Conservation (phyloP, 2,329 filamentous ascomycete species). For the Ampelomyces quisqualis region DNA sequence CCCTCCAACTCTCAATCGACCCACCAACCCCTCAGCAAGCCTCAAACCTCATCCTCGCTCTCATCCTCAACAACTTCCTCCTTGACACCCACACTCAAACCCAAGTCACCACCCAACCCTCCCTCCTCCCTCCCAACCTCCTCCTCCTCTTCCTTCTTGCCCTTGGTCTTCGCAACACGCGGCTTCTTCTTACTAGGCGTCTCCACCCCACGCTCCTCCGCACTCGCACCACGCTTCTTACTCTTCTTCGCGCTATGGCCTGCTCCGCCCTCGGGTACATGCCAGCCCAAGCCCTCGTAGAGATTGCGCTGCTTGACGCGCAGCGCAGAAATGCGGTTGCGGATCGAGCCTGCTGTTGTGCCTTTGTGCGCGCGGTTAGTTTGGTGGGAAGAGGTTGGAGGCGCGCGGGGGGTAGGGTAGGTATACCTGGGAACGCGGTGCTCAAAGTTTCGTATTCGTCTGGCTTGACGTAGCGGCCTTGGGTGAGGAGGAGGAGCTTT, state of each 20-base stretch:
- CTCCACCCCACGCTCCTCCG: not conserved
- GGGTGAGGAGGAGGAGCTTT: constrained; percentile 27
- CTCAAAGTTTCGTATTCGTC: constrained; percentile 19
- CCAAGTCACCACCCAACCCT: constrained; percentile 2
- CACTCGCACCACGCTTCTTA: constrained; percentile 13
- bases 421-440: constrained; percentile 17
- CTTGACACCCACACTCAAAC: constrained; percentile 1
- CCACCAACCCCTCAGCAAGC: not conserved
- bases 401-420: not conserved
- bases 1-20: not conserved
- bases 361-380: constrained; percentile 9
- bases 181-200: constrained; percentile 15
- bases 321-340: constrained; percentile 1
- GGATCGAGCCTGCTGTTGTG: constrained; percentile 19
- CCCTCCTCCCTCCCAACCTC: constrained; percentile 1
- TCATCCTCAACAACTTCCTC: constrained; percentile 4
- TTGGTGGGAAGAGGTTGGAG: not conserved
- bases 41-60: not conserved
- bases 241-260: constrained; percentile 1
- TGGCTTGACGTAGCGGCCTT: constrained; percentile 14
- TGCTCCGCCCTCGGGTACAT: constrained; percentile 4
- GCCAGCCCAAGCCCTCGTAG: constrained; percentile 15
- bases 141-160: constrained; percentile 10
- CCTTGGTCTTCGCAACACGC: not conserved
- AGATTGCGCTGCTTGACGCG: constrained; percentile 9